Evolutionary conservation across 768 basidiomycete species (phyloP).

Genomic region (Kwoniella sp.): DNA sequence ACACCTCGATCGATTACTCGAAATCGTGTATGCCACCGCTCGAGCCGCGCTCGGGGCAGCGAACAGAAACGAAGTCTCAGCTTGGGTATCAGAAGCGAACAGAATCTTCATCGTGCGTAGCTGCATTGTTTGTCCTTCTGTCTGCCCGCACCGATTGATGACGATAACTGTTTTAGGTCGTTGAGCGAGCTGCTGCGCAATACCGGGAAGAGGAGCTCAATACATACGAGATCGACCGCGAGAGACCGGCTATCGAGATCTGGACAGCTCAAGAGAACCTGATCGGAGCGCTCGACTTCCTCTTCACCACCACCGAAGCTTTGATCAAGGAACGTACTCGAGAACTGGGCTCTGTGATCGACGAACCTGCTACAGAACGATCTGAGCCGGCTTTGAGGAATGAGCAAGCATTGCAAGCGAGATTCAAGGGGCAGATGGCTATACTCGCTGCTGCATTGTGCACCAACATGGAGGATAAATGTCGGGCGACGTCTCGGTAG

Average conservation of each 20-base stretch:
- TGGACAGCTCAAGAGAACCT: constrained; percentile 78
- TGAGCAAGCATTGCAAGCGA: constrained; percentile 45
- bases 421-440: constrained; percentile 54
- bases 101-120: constrained; percentile 67
- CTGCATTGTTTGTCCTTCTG: background rate
- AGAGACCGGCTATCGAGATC: constrained; percentile 63
- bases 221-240: constrained; percentile 76
- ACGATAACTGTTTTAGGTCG: constrained; percentile 61
- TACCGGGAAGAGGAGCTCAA: constrained; percentile 72
- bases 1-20: constrained; percentile 70
- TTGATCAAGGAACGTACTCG: constrained; percentile 53
- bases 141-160: background rate
- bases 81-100: constrained; percentile 69
- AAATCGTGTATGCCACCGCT: constrained; percentile 54
- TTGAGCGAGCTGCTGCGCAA: constrained; percentile 71
- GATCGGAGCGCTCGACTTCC: constrained; percentile 68
- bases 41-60: constrained; percentile 54
- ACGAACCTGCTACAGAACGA: constrained; percentile 29
- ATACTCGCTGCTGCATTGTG: constrained; percentile 55
- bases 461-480: constrained; percentile 52
- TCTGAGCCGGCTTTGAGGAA: constrained; percentile 13
- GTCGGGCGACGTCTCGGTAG: constrained; percentile 43
- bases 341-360: constrained; percentile 53
- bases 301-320: constrained; percentile 65
- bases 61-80: constrained; percentile 59